These are phyloP conservation scores for Plasmodium malariae DNA, from an alignment of 169 alveolate species.

Conservation along the genomic window DNA sequence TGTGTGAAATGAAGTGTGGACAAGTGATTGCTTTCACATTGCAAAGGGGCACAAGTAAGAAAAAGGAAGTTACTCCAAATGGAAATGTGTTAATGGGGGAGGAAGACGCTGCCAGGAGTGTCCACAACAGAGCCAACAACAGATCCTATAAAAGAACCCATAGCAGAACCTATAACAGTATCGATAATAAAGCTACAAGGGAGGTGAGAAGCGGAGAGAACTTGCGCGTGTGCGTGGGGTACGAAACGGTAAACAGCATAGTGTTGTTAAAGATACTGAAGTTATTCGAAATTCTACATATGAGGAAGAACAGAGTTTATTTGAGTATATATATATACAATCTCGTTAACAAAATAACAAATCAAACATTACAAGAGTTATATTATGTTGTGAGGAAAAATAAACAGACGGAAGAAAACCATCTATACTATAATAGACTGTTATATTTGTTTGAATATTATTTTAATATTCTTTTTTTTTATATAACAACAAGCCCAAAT, in stretches of 20 bases:
- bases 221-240: background rate
- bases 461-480: conserved; percentile 31
- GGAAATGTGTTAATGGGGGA: too few species aligned
- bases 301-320: conserved; percentile 5
- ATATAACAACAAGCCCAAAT: too few species aligned
- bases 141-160: too few species aligned
- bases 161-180: too few species aligned
- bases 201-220: too few species aligned
- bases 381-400: background rate
- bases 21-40: too few species aligned
- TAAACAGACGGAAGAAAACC: background rate
- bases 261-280: conserved; percentile 41
- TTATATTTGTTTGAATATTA: conserved; percentile 44
- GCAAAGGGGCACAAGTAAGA: too few species aligned
- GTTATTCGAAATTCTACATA: conserved; percentile 2
- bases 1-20: too few species aligned
- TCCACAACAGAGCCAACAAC: too few species aligned
- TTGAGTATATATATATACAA: conserved; percentile 25
- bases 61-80: too few species aligned
- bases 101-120: too few species aligned
- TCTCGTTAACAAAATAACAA: conserved; percentile 17
- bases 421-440: conserved; percentile 9
- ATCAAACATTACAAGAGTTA: background rate
- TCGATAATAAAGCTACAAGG: too few species aligned
- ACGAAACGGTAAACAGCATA: conserved; percentile 11